Percentiles rank a stretch among this genome's conserved stretches.
Conservation (phyloP, 176 grass and related monocot species). For the Chloris gayana region DNA sequence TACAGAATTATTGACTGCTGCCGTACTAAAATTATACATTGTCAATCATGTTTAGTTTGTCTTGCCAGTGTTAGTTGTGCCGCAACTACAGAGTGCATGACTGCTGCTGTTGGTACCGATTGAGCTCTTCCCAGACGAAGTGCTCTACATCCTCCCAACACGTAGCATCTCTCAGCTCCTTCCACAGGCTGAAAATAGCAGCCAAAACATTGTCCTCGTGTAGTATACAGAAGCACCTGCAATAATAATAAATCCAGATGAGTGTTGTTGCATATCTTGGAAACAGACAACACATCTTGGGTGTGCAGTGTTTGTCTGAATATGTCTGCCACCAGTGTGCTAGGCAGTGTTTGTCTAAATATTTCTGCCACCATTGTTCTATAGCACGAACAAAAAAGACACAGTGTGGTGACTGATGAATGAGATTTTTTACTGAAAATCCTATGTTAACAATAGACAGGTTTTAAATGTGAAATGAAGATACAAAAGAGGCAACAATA, state of each 20-base stretch:
- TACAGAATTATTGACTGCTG: background rate
- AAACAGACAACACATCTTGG: background rate
- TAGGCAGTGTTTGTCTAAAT: constrained; percentile 13
- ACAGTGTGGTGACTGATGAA: constrained; percentile 33
- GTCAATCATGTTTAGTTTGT: background rate
- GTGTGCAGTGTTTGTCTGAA: background rate
- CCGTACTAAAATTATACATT: background rate
- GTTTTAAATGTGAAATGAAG: constrained; percentile 5
- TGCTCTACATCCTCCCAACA: constrained; percentile 83
- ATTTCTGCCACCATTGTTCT: background rate
- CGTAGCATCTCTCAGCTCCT: constrained; percentile 55
- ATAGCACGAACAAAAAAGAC: background rate
- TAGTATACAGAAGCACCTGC: constrained; percentile 92
- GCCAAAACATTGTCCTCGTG: constrained; percentile 90
- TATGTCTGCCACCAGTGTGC: background rate
- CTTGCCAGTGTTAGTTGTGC: background rate
- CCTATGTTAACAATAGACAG: background rate
- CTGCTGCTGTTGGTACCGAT: constrained; percentile 60
- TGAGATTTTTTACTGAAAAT: background rate
- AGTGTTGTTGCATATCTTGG: background rate
- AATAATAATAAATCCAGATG: background rate
- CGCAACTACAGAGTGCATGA: constrained; percentile 2
- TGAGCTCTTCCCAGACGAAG: constrained; percentile 80
- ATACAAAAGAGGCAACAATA: background rate
- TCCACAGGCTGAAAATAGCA: constrained; percentile 92